These are phyloP conservation scores for Talaromyces sp. DNA, from an alignment of 2,329 filamentous ascomycete genomes.

Conservation along the genomic window DNA sequence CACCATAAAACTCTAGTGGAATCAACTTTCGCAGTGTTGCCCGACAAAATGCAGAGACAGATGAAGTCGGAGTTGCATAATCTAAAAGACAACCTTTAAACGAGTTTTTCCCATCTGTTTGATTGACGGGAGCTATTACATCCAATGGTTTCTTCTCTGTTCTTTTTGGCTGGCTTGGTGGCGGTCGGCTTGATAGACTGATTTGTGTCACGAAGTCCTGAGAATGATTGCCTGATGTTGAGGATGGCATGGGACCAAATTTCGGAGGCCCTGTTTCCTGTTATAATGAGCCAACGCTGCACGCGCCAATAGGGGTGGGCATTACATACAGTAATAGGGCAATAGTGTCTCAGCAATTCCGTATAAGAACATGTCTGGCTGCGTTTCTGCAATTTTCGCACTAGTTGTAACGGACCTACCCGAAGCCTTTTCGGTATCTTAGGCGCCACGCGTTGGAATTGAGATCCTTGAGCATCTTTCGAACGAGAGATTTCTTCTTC, in stretches of 20 bases:
- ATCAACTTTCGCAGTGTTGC: constrained; percentile 69
- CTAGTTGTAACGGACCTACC: constrained; percentile 56
- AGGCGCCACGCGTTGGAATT: constrained; percentile 14
- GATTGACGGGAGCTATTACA: constrained; percentile 12
- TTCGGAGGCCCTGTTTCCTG: constrained; percentile 14
- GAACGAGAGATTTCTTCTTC: constrained; percentile 68
- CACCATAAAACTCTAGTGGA: constrained; percentile 71
- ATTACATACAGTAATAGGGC: constrained; percentile 52
- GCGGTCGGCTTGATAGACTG: not conserved
- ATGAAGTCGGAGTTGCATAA: constrained; percentile 61
- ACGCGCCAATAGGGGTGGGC: not conserved
- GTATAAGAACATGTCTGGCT: constrained; percentile 75
- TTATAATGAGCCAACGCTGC: constrained; percentile 7
- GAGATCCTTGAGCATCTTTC: constrained; percentile 8
- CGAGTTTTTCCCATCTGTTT: constrained; percentile 1
- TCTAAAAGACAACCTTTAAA: constrained; percentile 53
- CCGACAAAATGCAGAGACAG: constrained; percentile 83
- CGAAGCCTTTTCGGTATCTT: constrained; percentile 54
- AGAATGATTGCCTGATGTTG: not conserved
- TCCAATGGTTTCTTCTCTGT: not conserved
- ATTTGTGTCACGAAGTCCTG: constrained; percentile 14
- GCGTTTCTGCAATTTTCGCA: constrained; percentile 64
- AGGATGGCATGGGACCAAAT: not conserved
- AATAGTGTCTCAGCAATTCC: constrained; percentile 77
- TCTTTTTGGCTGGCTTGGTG: constrained; percentile 18